These are phyloP conservation scores for Acanthamoeba lenticulata DNA, from an alignment of 208 protist genomes.

Conservation along the genomic window DNA sequence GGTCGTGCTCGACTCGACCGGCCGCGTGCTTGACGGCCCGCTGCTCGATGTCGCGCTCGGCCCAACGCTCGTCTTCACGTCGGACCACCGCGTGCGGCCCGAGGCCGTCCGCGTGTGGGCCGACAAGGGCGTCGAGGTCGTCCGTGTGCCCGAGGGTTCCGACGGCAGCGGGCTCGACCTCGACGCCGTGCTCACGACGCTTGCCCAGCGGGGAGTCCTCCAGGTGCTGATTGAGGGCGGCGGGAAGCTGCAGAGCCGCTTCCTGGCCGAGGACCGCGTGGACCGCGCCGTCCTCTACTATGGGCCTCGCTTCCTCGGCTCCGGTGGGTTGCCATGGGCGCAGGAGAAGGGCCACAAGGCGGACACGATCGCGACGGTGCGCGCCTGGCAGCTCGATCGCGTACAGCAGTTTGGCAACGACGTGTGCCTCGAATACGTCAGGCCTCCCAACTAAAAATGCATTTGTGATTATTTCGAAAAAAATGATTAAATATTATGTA, in stretches of 20 bases:
- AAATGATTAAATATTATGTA: neutral
- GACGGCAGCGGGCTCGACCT: neutral
- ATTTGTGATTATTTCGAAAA: too few species aligned
- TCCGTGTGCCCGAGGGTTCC: neutral
- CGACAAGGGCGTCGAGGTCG: neutral
- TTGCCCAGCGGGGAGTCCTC: conserved; percentile 13
- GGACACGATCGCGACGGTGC: conserved; percentile 54
- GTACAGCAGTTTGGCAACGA: conserved; percentile 73
- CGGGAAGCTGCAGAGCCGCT: conserved; percentile 62
- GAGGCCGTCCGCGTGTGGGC: neutral
- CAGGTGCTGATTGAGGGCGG: conserved; percentile 66
- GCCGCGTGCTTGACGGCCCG: neutral
- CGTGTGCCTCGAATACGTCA: conserved; percentile 44
- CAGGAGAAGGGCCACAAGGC: neutral
- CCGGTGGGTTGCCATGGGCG: conserved; percentile 39
- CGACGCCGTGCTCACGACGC: neutral
- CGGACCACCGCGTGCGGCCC: neutral
- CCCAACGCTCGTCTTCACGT: conserved; percentile 70
- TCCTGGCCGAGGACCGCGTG: conserved; percentile 53
- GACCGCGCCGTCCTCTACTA: conserved; percentile 61
- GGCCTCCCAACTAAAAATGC: neutral
- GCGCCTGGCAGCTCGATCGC: conserved; percentile 60
- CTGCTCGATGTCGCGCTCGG: conserved; percentile 62
- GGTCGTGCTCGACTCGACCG: conserved; percentile 69
- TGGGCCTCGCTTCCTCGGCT: conserved; percentile 57